Base-by-base conservation (phyloP, 352 stramenopile genomes). In the Phytopythium ostracodes region DNA sequence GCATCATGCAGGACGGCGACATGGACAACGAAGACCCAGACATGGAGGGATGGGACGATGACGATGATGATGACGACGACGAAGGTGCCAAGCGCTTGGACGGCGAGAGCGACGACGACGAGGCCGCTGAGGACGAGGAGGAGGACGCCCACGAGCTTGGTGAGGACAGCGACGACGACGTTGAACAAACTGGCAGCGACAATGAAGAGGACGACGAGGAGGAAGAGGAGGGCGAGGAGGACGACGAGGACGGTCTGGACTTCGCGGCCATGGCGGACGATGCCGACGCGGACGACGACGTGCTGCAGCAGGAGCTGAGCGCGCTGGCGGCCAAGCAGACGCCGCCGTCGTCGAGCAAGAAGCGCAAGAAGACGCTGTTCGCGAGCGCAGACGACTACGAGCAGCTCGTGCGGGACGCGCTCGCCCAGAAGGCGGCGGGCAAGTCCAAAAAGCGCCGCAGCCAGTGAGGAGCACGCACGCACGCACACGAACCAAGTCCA, bases 1-100 rank as follows among this genome's bases (percentile, higher is more conserved):
- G 84, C 0, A 83, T 98, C 65, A 96, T 98, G 87, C 49, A 92
- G 54, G 76, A 95, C 46, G 87, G 72, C 46, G 73, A 91, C 55
- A 65, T 87, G 60, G 81, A 92, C 43, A 79, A 93, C 36, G 83
- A 91, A 64, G 83, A 95, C 59, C 77, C 78, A 0, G 77, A 93
- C n/a, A 81, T 89, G 62, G 77, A 73, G 43, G 78, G 75, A 53
- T 93, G 84, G 76, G 88, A 73, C 40, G 84, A 77, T 8, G 77
- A 75, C 10, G 70, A 65, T 10, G 75, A 79, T 17, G 77, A 75
- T 15, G 72, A 85, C 9, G 70, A 65, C 12, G 75, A 79, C 17
- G 77, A 75, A 18, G 72, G 84, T 7, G 70, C 65, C 17, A 67
- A 65, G n/a, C 65, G 70, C 10, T 60, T 80, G 22, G 83, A 88